phyloP scores from a whole-genome alignment of 208 protist genomes.

The Trypanosoma avium region DNA sequence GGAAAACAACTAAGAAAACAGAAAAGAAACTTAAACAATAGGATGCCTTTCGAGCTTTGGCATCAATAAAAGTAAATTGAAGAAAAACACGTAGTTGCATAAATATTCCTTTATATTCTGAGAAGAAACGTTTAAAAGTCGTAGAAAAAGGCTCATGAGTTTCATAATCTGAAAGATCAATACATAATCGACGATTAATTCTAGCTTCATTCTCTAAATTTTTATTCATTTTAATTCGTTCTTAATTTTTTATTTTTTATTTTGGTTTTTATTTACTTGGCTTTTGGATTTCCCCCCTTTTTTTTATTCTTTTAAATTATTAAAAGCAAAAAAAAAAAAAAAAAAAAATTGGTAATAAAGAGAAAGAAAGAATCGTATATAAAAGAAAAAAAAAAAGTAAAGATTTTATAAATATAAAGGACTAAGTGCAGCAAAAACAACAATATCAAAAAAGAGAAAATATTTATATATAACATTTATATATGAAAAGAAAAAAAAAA shows the following conservation, averaged over 20 bases:
- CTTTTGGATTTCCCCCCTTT: neutral
- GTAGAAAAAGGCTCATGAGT: neutral
- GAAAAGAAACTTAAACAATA: slow-evolving; percentile 66
- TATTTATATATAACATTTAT: too few species aligned
- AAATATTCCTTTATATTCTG: slow-evolving; percentile 12
- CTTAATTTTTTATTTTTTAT: neutral
- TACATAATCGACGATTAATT: slow-evolving; percentile 20
- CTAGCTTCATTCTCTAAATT: neutral
- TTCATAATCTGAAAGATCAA: slow-evolving; percentile 22
- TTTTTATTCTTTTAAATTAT: slow-evolving; percentile 4
- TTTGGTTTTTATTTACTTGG: neutral
- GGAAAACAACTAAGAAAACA: slow-evolving; percentile 55
- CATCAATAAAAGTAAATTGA: slow-evolving; percentile 30
- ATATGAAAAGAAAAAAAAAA: too few species aligned
- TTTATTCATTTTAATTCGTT: slow-evolving; percentile 12
- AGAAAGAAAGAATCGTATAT: too few species aligned
- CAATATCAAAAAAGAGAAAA: too few species aligned
- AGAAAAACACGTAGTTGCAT: slow-evolving; percentile 31
- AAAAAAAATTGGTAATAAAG: slow-evolving; percentile 2
- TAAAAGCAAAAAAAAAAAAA: neutral
- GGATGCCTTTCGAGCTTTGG: slow-evolving; percentile 30
- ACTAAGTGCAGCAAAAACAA: too few species aligned
- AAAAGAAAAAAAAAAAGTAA: too few species aligned
- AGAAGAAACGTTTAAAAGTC: slow-evolving; percentile 2
- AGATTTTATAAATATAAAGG: too few species aligned